These are phyloP conservation scores for Austroboletus eburneus DNA, from an alignment of 768 basidiomycete species.

Conservation along the genomic window DNA sequence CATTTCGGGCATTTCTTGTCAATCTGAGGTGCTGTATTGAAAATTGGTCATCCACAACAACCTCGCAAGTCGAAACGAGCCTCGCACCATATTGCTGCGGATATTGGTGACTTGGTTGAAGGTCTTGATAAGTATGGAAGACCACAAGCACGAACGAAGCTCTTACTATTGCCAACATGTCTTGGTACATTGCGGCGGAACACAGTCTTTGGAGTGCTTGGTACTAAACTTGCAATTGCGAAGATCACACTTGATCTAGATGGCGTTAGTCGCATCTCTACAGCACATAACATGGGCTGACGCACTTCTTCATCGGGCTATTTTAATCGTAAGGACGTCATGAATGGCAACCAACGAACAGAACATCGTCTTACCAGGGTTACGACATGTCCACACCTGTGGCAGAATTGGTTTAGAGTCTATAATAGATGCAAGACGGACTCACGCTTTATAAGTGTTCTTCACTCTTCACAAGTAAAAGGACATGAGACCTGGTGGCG, in stretches of 20 bases:
- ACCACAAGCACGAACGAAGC: background rate
- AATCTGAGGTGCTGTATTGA: conserved; percentile 50
- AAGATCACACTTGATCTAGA: conserved; percentile 59
- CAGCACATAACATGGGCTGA: background rate
- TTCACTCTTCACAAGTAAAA: conserved; percentile 44
- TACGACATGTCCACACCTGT: conserved; percentile 53
- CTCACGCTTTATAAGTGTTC: conserved; percentile 51
- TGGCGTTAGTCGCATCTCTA: conserved; percentile 10
- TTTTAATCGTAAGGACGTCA: conserved; percentile 1
- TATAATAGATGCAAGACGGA: conserved; percentile 1
- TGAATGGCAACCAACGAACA: conserved; percentile 6
- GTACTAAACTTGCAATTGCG: conserved; percentile 62
- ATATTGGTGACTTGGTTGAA: conserved; percentile 46
- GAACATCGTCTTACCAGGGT: conserved; percentile 37
- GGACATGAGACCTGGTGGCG: conserved; percentile 16
- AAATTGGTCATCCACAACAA: background rate
- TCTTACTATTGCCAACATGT: conserved; percentile 73
- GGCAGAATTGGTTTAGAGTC: conserved; percentile 3
- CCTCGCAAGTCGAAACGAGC: conserved; percentile 5
- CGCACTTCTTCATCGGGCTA: conserved; percentile 59
- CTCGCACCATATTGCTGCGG: conserved; percentile 61
- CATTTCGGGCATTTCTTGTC: conserved; percentile 52
- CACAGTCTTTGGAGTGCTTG: conserved; percentile 47
- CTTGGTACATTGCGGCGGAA: conserved; percentile 46
- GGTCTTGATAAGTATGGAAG: conserved; percentile 9